Evolutionary conservation across 306 rosid species (phyloP), one percentile per base, ranked within the genome.

Genomic region (Glycyrrhiza uralensis): DNA sequence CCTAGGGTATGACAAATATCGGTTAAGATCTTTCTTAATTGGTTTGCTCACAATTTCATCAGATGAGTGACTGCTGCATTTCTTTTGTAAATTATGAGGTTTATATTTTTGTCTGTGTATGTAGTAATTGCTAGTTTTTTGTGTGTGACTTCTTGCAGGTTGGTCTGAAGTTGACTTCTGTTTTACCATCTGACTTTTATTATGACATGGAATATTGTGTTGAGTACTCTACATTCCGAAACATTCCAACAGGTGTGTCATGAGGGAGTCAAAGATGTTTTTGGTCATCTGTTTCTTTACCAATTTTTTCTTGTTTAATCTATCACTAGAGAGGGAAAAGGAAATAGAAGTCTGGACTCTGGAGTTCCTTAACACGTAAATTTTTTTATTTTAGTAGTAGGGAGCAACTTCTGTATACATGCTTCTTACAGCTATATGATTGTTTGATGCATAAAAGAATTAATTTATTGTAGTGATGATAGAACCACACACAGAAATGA

Each of bases 191-290:
- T 62, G 89, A 89, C 79, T 90, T 85, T 47, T 93, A 85, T 79
- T 93, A 84, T 79, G 96, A 93, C 69, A 93, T 90, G 98, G 98
- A 91, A 76, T 93, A 93, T 71, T 87, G 96, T 22, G 89, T 93
- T 58, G 96, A 93, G 7, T 93, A 93, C 80, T 90, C 98, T 38
- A 87, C 98, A 52, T 93, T 93, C 79, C 92, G 85, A 46, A 71
- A 83, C 59, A 45, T 87, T 42, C 80, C 69, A 47, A 20, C 76
- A 56, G 93, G 98, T 90, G 50, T 72, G 93, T 61, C 54, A 42
- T 80, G 56, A 63, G 80, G 56, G 54, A 62, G 57, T 49, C 29
- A 24, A 22, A 8, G 23, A 46, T 79, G 57, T 56, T 49, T 41
- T 59, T 68, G 26, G 18, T 49, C 19, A 26, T 60, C 18, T 17